A percentile compares a stretch with the other conserved stretches of the same genome.
phyloP scores from a whole-genome alignment of 768 basidiomycete species.

The Macrolepiota fuliginosa region DNA sequence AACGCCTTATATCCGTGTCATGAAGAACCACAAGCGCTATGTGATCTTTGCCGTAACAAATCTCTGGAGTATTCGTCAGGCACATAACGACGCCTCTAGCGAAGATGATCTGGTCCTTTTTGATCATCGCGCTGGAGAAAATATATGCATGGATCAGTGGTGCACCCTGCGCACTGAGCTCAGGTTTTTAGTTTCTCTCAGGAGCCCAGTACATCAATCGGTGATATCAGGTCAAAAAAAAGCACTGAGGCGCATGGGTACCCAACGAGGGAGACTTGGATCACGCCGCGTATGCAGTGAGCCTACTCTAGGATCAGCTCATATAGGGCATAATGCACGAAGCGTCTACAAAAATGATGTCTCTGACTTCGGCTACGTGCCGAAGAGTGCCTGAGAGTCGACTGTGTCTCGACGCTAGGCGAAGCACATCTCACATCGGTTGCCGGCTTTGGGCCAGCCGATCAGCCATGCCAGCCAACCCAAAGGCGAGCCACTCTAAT shows the following conservation, averaged over 20 bases:
- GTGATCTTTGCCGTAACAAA: slow-evolving; percentile 19
- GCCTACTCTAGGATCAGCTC: background rate
- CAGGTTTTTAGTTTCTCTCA: background rate
- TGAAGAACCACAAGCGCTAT: slow-evolving; percentile 6
- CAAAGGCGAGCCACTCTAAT: background rate
- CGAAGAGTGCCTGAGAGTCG: background rate
- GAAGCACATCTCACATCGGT: background rate
- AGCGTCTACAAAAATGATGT: background rate
- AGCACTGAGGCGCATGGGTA: background rate
- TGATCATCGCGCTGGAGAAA: background rate
- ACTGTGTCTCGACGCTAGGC: background rate
- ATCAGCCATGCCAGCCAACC: background rate
- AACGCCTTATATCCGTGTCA: slow-evolving; percentile 19
- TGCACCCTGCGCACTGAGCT: too few species aligned
- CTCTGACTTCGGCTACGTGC: background rate
- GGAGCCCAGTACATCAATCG: background rate
- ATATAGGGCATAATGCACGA: background rate
- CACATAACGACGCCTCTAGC: slow-evolving; percentile 7
- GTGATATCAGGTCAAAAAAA: slow-evolving; percentile 1
- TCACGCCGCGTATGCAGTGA: background rate
- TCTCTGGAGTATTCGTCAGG: slow-evolving; percentile 14
- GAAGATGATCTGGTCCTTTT: slow-evolving; percentile 7
- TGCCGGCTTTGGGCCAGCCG: background rate
- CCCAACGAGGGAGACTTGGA: background rate
- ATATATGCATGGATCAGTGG: background rate